These are phyloP conservation scores for Amanita molliuscula DNA, from an alignment of 768 basidiomycete genomes.

Conservation along the genomic window DNA sequence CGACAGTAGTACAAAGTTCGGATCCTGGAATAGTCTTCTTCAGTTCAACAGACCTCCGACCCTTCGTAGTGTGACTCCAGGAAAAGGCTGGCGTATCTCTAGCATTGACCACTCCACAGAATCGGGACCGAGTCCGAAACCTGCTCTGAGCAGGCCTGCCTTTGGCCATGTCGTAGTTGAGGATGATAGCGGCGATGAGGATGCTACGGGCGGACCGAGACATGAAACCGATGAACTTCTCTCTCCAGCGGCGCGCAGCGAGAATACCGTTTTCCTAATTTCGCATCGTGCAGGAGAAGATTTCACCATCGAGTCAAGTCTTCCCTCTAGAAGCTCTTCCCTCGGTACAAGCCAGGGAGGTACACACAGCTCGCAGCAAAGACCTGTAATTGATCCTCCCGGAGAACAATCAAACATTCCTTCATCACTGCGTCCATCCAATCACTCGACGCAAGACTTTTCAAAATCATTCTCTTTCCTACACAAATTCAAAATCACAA, in stretches of 20 bases:
- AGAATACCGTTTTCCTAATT: neutral
- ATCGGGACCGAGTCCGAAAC: neutral
- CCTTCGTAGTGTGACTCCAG: neutral
- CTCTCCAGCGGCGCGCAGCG: neutral
- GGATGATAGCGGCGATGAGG: neutral
- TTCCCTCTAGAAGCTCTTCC: neutral
- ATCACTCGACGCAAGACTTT: neutral
- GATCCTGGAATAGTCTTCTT: neutral
- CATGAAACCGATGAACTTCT: constrained; percentile 1
- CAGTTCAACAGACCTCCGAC: neutral
- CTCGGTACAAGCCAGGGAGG: neutral
- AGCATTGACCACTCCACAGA: neutral
- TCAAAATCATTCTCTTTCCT: neutral
- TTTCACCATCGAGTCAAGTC: constrained; percentile 1
- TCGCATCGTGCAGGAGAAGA: constrained; percentile 1
- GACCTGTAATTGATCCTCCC: neutral
- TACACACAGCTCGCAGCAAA: neutral
- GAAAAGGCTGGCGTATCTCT: neutral
- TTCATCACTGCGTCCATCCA: neutral
- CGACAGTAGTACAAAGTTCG: neutral
- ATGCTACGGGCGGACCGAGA: neutral
- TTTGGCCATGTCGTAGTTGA: neutral
- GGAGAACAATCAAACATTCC: neutral
- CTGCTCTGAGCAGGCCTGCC: neutral
- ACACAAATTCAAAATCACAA: neutral